A percentile compares a stretch with the other conserved stretches of the same genome.
Evolutionary conservation across 495 filamentous ascomycete genomes (phyloP).

Genomic region (Penicillium fimorum): DNA sequence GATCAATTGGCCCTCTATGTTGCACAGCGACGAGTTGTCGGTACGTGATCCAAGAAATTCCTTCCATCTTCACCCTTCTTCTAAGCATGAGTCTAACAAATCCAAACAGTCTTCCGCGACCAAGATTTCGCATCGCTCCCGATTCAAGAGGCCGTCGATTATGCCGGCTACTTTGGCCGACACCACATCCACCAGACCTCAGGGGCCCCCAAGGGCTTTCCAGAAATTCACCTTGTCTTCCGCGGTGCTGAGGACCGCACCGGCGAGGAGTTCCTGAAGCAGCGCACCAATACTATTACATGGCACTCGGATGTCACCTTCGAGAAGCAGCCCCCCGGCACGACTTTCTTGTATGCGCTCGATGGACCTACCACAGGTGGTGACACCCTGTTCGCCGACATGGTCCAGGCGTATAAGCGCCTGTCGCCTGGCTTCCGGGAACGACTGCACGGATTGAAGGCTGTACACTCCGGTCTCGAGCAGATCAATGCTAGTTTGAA

Average conservation of each 20-base stretch:
- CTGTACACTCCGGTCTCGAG: conserved; percentile 57
- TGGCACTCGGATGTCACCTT: conserved; percentile 69
- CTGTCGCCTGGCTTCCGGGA: conserved; percentile 57
- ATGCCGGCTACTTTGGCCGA: conserved; percentile 60
- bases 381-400: conserved; percentile 62
- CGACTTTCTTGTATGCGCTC: conserved; percentile 62
- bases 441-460: conserved; percentile 57
- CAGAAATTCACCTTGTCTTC: conserved; percentile 61
- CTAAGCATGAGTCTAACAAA: neutral
- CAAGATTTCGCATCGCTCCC: conserved; percentile 59
- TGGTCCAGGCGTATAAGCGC: conserved; percentile 55
- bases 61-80: neutral
- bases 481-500: conserved; percentile 50
- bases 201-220: conserved; percentile 57
- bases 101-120: conserved; percentile 52
- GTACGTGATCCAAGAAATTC: conserved; percentile 24
- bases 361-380: conserved; percentile 61
- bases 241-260: conserved; percentile 53
- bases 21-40: conserved; percentile 57
- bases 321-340: conserved; percentile 64
- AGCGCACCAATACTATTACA: conserved; percentile 55
- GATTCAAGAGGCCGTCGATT: conserved; percentile 55
- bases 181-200: conserved; percentile 64
- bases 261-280: conserved; percentile 49
- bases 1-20: conserved; percentile 59